These are phyloP conservation scores for Calocera cornea DNA, from an alignment of 768 basidiomycete species.

Conservation along the genomic window DNA sequence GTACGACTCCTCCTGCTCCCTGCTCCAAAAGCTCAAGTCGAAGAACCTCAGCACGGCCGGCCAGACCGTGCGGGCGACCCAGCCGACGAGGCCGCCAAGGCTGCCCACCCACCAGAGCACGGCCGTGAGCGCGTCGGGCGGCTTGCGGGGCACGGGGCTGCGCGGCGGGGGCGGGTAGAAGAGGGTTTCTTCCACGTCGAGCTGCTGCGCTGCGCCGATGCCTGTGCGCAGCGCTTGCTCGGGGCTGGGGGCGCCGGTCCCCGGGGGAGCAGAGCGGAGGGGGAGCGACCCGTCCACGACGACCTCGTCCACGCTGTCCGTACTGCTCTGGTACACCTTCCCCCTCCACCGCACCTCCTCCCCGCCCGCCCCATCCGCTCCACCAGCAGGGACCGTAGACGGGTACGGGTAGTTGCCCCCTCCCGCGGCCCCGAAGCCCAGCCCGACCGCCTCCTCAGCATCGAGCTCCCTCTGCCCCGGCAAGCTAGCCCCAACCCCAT, in stretches of 20 bases:
- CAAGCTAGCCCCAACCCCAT: background rate
- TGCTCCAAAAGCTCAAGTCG: background rate
- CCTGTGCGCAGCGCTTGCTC: background rate
- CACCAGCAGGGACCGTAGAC: background rate
- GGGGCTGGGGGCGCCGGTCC: background rate
- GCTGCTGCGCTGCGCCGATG: no score
- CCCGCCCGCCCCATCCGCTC: no score
- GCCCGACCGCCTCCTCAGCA: background rate
- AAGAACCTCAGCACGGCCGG: background rate
- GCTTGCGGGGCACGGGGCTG: background rate
- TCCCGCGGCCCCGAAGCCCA: background rate
- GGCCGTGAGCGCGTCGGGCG: background rate
- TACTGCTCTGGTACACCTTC: constrained; percentile 1
- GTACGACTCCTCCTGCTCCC: background rate
- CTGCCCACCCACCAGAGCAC: background rate
- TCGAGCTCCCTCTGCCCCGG: background rate
- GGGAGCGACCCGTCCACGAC: background rate
- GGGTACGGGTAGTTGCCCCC: background rate
- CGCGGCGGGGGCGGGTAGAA: background rate
- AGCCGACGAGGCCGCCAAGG: background rate
- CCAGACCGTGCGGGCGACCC: background rate
- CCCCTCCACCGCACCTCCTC: background rate
- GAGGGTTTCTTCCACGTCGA: background rate
- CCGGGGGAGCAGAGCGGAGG: background rate
- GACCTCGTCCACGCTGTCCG: background rate